Evolutionary conservation across 768 basidiomycete species (phyloP).

Genomic region (Tremella mesenterica): DNA sequence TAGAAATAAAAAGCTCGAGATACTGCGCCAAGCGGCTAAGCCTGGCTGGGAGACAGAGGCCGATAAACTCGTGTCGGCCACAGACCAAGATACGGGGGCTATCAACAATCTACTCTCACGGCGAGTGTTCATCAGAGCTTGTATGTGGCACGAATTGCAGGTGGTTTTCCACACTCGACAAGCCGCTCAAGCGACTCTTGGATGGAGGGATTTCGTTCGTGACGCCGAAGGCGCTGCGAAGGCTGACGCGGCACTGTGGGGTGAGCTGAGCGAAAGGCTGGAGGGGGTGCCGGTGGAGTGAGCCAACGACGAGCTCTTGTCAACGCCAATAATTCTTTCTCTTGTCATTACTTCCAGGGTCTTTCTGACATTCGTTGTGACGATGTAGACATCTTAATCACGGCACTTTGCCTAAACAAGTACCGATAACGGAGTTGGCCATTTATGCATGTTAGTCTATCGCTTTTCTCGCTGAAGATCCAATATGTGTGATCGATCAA

Average conservation of each 20-base stretch:
- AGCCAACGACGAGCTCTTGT: too few relatives aligned
- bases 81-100: constrained; percentile 77
- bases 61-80: constrained; percentile 58
- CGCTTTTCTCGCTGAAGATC: too few relatives aligned
- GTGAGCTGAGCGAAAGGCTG: constrained; percentile 59
- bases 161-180: constrained; percentile 86
- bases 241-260: constrained; percentile 62
- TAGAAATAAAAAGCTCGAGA: constrained; percentile 67
- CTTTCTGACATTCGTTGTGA: too few relatives aligned
- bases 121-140: constrained; percentile 77
- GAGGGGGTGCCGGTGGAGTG: constrained; percentile 80
- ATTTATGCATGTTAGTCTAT: neutral
- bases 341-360: too few relatives aligned
- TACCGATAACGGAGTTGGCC: too few relatives aligned
- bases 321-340: too few relatives aligned
- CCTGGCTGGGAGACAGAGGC: constrained; percentile 80
- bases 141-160: constrained; percentile 93
- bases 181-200: constrained; percentile 66
- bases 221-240: constrained; percentile 46
- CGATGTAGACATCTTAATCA: too few relatives aligned
- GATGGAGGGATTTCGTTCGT: constrained; percentile 61
- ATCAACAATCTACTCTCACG: constrained; percentile 67
- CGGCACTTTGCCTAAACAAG: too few relatives aligned
- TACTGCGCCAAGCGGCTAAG: constrained; percentile 59
- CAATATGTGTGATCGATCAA: too few relatives aligned